Evolutionary conservation across 208 protist genomes (phyloP).

Genomic region (Tritrichomonas musculus): DNA sequence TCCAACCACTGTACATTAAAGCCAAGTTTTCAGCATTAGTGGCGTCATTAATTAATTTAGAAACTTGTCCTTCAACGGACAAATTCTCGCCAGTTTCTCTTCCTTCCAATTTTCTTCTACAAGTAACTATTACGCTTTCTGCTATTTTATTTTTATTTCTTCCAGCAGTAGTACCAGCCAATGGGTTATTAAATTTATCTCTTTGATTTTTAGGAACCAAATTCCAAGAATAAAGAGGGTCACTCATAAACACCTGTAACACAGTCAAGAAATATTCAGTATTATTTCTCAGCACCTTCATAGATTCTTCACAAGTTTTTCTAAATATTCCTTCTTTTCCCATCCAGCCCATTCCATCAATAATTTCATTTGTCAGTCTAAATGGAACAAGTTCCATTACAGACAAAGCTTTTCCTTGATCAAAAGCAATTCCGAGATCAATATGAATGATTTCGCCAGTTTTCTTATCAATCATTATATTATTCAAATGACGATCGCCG

Average conservation of each 20-base stretch:
- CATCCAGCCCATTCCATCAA: slow-evolving; percentile 49
- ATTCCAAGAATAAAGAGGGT: slow-evolving; percentile 37
- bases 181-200: neutral
- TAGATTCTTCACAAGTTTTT: slow-evolving; percentile 64
- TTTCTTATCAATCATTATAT: slow-evolving; percentile 51
- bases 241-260: slow-evolving; percentile 38
- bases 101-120: slow-evolving; percentile 64
- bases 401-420: slow-evolving; percentile 40
- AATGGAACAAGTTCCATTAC: slow-evolving; percentile 49
- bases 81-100: slow-evolving; percentile 47
- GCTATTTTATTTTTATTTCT: slow-evolving; percentile 52
- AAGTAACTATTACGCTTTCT: slow-evolving; percentile 55
- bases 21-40: slow-evolving; percentile 46
- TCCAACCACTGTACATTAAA: slow-evolving; percentile 57
- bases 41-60: slow-evolving; percentile 54
- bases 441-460: slow-evolving; percentile 53
- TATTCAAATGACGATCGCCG: slow-evolving; percentile 54
- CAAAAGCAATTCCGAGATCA: slow-evolving; percentile 57
- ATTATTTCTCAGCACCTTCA: slow-evolving; percentile 71
- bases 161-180: neutral
- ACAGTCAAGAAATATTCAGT: slow-evolving; percentile 51
- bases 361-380: slow-evolving; percentile 52
- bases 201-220: neutral
- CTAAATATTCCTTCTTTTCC: slow-evolving; percentile 70
- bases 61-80: slow-evolving; percentile 56